Conservation (phyloP, 1,139 yeast genomes). For the Candida sojae region DNA sequence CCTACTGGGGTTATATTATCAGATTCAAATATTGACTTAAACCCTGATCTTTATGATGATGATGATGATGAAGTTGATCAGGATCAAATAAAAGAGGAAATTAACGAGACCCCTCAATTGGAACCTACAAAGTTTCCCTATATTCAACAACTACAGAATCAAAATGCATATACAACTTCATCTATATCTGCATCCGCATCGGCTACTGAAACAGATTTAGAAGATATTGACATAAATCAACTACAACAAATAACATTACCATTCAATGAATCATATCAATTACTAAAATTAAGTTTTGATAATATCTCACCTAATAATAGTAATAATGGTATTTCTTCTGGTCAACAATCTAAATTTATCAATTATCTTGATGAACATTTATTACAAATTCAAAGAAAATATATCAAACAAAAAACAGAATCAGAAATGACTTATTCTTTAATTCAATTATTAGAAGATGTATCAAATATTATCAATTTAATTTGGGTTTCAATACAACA, state of each 20-base stretch:
- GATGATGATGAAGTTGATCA: conserved; percentile 10
- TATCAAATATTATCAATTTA: conserved; percentile 49
- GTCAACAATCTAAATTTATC: conserved; percentile 63
- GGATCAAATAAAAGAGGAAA: not conserved
- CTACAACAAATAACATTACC: conserved; percentile 26
- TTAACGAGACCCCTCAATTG: not conserved
- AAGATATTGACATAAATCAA: conserved; percentile 17
- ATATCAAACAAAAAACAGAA: conserved; percentile 60
- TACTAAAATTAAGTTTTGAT: conserved; percentile 9
- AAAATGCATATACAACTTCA: conserved; percentile 1
- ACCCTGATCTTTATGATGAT: conserved; percentile 42
- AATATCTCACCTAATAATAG: not conserved
- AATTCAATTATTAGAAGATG: conserved; percentile 42
- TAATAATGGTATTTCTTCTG: conserved; percentile 8
- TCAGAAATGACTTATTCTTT: conserved; percentile 31
- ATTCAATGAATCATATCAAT: conserved; percentile 27
- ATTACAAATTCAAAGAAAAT: conserved; percentile 60
- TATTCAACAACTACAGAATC: conserved; percentile 3
- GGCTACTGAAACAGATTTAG: conserved; percentile 12
- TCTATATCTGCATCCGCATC: conserved; percentile 1
- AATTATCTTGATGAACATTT: conserved; percentile 62
- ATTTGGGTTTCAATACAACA: conserved; percentile 56
- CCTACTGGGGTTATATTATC: conserved; percentile 32
- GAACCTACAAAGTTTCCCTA: not conserved
- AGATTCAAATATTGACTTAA: conserved; percentile 33